Evolutionary conservation across 495 filamentous ascomycete genomes (phyloP).

Genomic region (Trichoderma gamsii): DNA sequence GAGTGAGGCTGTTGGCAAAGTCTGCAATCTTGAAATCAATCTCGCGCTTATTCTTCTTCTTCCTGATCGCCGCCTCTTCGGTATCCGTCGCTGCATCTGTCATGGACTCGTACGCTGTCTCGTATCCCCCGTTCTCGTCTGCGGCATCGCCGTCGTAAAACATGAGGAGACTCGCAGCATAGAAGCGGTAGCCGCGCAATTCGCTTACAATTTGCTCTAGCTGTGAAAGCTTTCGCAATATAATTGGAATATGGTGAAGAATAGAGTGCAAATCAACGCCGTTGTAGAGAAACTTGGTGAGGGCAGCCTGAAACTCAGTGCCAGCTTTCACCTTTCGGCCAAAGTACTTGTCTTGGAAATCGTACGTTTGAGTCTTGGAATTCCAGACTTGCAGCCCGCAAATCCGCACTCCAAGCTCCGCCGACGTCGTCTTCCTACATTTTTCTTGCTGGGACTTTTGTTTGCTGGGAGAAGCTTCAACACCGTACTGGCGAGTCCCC

Average conservation of each 20-base stretch:
- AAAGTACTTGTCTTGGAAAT: slow-evolving; percentile 96
- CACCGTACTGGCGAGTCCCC: slow-evolving; percentile 96
- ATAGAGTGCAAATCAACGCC: slow-evolving; percentile 75
- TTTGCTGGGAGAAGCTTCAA: slow-evolving; percentile 90
- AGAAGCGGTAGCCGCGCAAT: slow-evolving; percentile 84
- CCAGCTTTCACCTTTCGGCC: slow-evolving; percentile 85
- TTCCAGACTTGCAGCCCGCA: slow-evolving; percentile 98
- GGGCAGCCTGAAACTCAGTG: slow-evolving; percentile 79
- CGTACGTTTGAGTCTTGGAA: slow-evolving; percentile 69
- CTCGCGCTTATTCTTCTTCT: slow-evolving; percentile 37
- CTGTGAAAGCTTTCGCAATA: slow-evolving; percentile 72
- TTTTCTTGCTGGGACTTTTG: slow-evolving; percentile 87
- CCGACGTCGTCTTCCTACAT: slow-evolving; percentile 86
- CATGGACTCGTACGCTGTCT: slow-evolving; percentile 41
- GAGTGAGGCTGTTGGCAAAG: slow-evolving; percentile 95
- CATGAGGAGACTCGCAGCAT: slow-evolving; percentile 89
- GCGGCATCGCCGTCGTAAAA: slow-evolving; percentile 76
- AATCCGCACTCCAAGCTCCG: slow-evolving; percentile 82
- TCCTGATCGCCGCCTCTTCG: slow-evolving; percentile 32
- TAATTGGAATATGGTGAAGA: slow-evolving; percentile 74
- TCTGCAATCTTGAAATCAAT: slow-evolving; percentile 96
- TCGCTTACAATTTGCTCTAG: slow-evolving; percentile 76
- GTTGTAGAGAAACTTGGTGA: slow-evolving; percentile 86
- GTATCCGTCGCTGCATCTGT: slow-evolving; percentile 47
- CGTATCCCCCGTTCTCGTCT: slow-evolving; percentile 39